Conservation (phyloP, 495 filamentous ascomycete genomes). For the Evernia prunastri region DNA sequence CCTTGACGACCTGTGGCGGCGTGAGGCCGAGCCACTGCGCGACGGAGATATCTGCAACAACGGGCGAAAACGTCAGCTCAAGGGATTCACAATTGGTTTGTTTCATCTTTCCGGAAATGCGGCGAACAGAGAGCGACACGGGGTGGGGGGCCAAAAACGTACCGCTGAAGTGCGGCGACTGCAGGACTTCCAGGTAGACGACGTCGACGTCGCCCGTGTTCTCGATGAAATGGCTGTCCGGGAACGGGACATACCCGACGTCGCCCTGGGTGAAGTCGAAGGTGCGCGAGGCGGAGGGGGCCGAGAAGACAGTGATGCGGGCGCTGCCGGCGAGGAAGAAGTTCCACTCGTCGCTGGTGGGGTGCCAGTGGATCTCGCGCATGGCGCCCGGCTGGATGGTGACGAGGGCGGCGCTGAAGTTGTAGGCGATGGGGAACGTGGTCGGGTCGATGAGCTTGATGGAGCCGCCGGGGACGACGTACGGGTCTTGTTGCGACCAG, state of each 20-base stretch:
- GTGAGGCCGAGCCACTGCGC: conserved; percentile 61
- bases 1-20: conserved; percentile 55
- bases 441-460: conserved; percentile 62
- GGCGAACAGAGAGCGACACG: too few species aligned
- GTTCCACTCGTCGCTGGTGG: conserved; percentile 66
- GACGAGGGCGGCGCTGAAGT: conserved; percentile 58
- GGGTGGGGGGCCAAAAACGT: too few species aligned
- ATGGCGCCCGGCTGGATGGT: conserved; percentile 64
- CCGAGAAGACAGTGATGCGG: conserved; percentile 59
- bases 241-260: conserved; percentile 61
- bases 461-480: conserved; percentile 53
- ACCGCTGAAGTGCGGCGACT: conserved; percentile 57
- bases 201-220: conserved; percentile 64
- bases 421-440: conserved; percentile 54
- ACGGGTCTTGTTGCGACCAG: conserved; percentile 54
- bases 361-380: conserved; percentile 79
- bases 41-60: conserved; percentile 49
- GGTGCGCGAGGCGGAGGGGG: conserved; percentile 52
- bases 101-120: too few species aligned
- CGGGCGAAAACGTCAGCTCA: conserved; percentile 12
- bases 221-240: conserved; percentile 65
- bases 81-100: too few species aligned
- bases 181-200: conserved; percentile 64
- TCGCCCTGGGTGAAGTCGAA: conserved; percentile 74
- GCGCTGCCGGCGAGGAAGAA: conserved; percentile 66